phyloP scores from a whole-genome alignment of 371 early-diverging fungal species.

The Rhizopus microsporus region DNA sequence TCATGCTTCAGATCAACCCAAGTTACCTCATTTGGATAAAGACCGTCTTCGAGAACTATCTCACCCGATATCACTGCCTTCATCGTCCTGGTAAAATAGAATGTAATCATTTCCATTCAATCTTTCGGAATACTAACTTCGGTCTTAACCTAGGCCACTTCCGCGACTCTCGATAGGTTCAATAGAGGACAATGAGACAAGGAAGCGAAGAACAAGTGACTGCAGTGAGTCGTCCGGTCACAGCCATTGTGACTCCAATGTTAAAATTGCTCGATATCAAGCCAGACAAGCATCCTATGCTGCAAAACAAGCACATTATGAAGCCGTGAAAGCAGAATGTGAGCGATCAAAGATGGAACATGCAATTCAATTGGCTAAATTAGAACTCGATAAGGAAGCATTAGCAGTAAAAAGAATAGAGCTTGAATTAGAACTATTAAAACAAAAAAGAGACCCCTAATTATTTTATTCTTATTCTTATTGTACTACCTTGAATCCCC shows the following conservation, averaged over 20 bases:
- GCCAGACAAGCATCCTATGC: constrained; percentile 21
- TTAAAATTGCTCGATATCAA: constrained; percentile 14
- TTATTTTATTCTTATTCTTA: neutral
- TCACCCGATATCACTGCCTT: constrained; percentile 3
- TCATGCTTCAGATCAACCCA: neutral
- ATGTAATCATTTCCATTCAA: constrained; percentile 4
- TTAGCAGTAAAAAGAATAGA: constrained; percentile 19
- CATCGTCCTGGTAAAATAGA: constrained; percentile 17
- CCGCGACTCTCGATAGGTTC: constrained; percentile 15
- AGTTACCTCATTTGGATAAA: constrained; percentile 14
- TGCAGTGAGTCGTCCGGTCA: neutral
- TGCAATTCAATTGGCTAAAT: constrained; percentile 22
- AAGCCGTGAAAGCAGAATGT: constrained; percentile 17
- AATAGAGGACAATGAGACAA: constrained; percentile 6
- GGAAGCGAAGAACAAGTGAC: neutral
- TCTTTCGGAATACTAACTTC: constrained; percentile 4
- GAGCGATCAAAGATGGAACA: constrained; percentile 23
- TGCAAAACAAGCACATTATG: constrained; percentile 23
- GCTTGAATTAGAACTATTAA: constrained; percentile 21
- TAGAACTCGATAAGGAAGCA: constrained; percentile 22
- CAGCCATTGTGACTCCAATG: neutral
- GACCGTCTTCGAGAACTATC: constrained; percentile 12
- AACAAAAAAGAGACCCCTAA: constrained; percentile 3
- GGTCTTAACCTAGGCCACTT: constrained; percentile 12
- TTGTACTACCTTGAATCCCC: neutral